Evolutionary conservation across 2,329 filamentous ascomycete genomes (phyloP).

Genomic region (Aschersonia sp.): DNA sequence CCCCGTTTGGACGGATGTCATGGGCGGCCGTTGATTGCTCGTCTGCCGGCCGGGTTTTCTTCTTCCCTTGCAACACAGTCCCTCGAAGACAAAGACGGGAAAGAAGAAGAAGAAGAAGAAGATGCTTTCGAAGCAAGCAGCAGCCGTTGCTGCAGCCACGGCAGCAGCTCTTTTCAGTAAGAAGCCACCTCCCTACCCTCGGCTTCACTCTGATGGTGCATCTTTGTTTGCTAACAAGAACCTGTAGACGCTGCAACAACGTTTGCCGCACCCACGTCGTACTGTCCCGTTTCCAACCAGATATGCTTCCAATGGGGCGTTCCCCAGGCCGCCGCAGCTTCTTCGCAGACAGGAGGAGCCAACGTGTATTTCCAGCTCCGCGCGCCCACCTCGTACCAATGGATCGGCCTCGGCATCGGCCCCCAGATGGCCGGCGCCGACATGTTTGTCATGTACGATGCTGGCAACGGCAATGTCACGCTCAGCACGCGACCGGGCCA

Average conservation of each 20-base stretch:
- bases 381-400: constrained; percentile 36
- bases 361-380: constrained; percentile 47
- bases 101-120: not conserved
- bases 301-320: constrained; percentile 43
- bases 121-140: not conserved
- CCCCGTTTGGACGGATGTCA: too few relatives aligned
- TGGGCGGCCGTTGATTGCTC: too few relatives aligned
- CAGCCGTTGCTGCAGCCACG: not conserved
- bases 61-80: too few relatives aligned
- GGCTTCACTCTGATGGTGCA: too few relatives aligned
- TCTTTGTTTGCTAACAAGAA: too few relatives aligned
- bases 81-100: too few relatives aligned
- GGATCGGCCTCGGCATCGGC: constrained; percentile 46
- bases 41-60: too few relatives aligned
- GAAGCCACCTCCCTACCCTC: not conserved
- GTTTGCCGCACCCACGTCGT: constrained; percentile 14
- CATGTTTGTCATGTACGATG: constrained; percentile 48
- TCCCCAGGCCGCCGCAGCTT: constrained; percentile 29
- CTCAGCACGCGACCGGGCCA: constrained; percentile 38
- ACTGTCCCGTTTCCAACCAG: constrained; percentile 24
- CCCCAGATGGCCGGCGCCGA: constrained; percentile 37
- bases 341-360: constrained; percentile 23
- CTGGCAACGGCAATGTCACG: constrained; percentile 44
- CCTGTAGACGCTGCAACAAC: not conserved
- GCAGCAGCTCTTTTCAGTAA: not conserved